Conservation (phyloP, 1,284 basidiomycete genomes). For the Ceratobasidium sp. region DNA sequence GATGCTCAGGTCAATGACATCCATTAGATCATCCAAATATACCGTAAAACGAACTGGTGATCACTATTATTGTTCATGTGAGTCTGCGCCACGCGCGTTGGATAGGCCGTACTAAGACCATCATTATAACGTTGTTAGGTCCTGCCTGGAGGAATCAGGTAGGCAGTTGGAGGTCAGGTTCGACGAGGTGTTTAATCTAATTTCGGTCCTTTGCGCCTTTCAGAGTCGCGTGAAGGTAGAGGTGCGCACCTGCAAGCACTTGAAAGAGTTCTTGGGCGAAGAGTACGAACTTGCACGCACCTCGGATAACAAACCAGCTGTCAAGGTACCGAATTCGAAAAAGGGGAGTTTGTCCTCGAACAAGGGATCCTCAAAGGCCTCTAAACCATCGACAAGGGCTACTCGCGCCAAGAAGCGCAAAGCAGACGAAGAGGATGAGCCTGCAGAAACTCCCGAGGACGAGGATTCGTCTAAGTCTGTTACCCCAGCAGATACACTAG, state of each 20-base stretch:
- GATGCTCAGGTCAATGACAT: background rate
- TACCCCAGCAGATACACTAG: background rate
- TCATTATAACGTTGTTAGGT: conserved; percentile 5
- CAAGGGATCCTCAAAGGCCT: background rate
- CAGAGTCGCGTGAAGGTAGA: conserved; percentile 33
- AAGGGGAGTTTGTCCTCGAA: background rate
- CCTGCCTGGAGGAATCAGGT: conserved; percentile 37
- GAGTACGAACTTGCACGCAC: conserved; percentile 33
- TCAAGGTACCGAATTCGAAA: background rate
- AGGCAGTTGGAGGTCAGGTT: background rate
- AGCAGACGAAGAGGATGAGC: conserved; percentile 12
- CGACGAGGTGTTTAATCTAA: background rate
- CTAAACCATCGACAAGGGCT: background rate
- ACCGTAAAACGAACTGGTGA: conserved; percentile 19
- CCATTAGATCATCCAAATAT: conserved; percentile 22
- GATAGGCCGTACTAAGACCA: too few relatives aligned
- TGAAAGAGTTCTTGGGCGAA: conserved; percentile 29
- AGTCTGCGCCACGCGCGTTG: too few relatives aligned
- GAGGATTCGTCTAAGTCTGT: background rate
- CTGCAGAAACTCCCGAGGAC: conserved; percentile 3
- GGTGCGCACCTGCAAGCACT: conserved; percentile 26
- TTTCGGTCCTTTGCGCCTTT: background rate
- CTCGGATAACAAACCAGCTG: conserved; percentile 10
- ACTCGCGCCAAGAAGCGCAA: conserved; percentile 24
- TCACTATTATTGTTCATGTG: conserved; percentile 35